Evolutionary conservation across 2,329 filamentous ascomycete genomes (phyloP).

Genomic region (Parafenestella ontariensis): DNA sequence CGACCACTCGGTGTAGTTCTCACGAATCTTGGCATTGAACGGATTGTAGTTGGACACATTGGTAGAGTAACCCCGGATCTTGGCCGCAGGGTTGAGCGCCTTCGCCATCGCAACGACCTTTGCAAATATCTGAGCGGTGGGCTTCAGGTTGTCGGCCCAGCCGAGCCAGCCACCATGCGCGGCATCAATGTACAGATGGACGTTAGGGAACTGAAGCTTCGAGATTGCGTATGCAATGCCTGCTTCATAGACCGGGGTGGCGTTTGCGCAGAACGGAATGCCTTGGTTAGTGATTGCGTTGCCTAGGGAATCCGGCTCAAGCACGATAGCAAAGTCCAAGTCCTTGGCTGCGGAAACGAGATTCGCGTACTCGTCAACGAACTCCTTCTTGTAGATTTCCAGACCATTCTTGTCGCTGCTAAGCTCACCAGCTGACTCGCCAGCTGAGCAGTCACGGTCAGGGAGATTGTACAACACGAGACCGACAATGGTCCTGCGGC

Average conservation of each 20-base stretch:
- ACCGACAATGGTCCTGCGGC: slow-evolving; percentile 30
- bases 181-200: slow-evolving; percentile 39
- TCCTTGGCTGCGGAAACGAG: slow-evolving; percentile 31
- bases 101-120: slow-evolving; percentile 32
- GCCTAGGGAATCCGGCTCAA: slow-evolving; percentile 38
- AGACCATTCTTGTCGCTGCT: slow-evolving; percentile 64
- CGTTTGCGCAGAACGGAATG: slow-evolving; percentile 28
- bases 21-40: slow-evolving; percentile 30
- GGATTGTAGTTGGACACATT: slow-evolving; percentile 41
- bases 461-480: slow-evolving; percentile 88
- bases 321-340: slow-evolving; percentile 38
- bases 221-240: slow-evolving; percentile 40
- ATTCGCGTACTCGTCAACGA: slow-evolving; percentile 36
- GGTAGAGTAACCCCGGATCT: slow-evolving; percentile 35
- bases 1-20: slow-evolving; percentile 34
- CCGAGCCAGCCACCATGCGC: slow-evolving; percentile 41
- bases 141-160: slow-evolving; percentile 38
- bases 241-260: slow-evolving; percentile 36
- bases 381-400: slow-evolving; percentile 37
- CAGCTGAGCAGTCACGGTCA: slow-evolving; percentile 84
- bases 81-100: slow-evolving; percentile 28
- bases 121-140: slow-evolving; percentile 32
- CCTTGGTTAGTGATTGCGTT: slow-evolving; percentile 39
- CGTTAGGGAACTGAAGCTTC: slow-evolving; percentile 36
- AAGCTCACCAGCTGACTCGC: slow-evolving; percentile 82